A percentile compares a stretch with the other conserved stretches of the same genome.
phyloP scores from a whole-genome alignment of 805 yeast genomes.

The Saccharomycopsis oosterbeekiorum region DNA sequence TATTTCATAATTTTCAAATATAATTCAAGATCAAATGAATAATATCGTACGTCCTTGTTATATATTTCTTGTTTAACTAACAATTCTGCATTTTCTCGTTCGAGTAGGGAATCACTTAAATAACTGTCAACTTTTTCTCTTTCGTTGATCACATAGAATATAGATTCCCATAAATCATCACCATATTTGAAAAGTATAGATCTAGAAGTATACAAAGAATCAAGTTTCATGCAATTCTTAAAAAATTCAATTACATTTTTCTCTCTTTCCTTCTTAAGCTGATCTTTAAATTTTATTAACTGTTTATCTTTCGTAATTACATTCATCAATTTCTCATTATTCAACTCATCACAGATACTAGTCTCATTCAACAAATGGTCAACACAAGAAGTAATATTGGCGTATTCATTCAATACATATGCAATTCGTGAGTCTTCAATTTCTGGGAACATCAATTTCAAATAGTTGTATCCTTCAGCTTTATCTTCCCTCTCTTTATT shows the following conservation, averaged over 20 bases:
- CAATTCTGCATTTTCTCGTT: neutral
- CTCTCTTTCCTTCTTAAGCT: neutral
- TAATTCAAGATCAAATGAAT: slow-evolving; percentile 7
- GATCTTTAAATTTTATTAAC: neutral
- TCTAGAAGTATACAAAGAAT: neutral
- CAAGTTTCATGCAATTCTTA: neutral
- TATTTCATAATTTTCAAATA: slow-evolving; percentile 10
- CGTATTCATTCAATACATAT: slow-evolving; percentile 24
- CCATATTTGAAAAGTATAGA: neutral
- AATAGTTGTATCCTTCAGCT: slow-evolving; percentile 14
- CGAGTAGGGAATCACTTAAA: neutral
- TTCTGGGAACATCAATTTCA: slow-evolving; percentile 39
- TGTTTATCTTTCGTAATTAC: neutral
- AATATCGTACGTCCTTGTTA: slow-evolving; percentile 3
- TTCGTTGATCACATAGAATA: neutral
- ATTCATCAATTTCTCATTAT: neutral
- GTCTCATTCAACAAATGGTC: slow-evolving; percentile 26
- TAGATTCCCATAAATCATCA: neutral
- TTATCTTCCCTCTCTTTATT: neutral
- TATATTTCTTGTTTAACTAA: neutral
- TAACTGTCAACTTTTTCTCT: neutral
- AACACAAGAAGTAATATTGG: slow-evolving; percentile 26
- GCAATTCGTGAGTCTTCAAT: slow-evolving; percentile 26
- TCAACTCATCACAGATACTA: neutral
- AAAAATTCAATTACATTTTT: neutral